These are phyloP conservation scores for Candida chauliodis DNA, from an alignment of 805 yeast species.

Conservation along the genomic window DNA sequence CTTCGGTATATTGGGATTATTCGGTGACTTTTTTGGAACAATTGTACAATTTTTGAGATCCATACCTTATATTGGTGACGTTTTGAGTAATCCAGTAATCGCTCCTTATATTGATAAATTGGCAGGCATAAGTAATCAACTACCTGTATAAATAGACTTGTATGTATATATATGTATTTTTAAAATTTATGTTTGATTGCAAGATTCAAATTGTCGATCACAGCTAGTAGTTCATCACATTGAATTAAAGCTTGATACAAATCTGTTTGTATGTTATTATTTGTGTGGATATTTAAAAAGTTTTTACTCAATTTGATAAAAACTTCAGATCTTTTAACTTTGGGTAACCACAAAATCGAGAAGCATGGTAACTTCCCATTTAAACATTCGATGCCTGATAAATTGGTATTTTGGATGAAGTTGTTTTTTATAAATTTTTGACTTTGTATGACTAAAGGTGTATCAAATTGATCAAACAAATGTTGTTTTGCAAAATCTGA, in stretches of 20 bases:
- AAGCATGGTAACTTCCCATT: background rate
- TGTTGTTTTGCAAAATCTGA: background rate
- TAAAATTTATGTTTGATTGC: background rate
- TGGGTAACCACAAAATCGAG: background rate
- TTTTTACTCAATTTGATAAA: background rate
- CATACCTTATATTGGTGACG: constrained; percentile 82
- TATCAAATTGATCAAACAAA: background rate
- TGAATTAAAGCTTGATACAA: constrained; percentile 2
- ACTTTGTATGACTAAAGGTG: background rate
- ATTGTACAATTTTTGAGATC: constrained; percentile 83
- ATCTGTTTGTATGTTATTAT: background rate
- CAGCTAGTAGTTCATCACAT: constrained; percentile 1
- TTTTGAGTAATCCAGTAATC: constrained; percentile 72
- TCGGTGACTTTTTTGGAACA: constrained; percentile 92
- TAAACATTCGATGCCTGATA: background rate
- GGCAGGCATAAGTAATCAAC: constrained; percentile 37
- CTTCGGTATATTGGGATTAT: constrained; percentile 83
- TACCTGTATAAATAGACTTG: constrained; percentile 27
- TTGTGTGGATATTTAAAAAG: background rate
- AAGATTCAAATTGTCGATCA: background rate
- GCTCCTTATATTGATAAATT: constrained; percentile 62
- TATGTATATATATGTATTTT: constrained; percentile 1
- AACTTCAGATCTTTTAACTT: background rate
- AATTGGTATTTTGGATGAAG: background rate
- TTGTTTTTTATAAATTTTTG: background rate